phyloP scores from a whole-genome alignment of 306 rosid species.

The Vigna radiata region DNA sequence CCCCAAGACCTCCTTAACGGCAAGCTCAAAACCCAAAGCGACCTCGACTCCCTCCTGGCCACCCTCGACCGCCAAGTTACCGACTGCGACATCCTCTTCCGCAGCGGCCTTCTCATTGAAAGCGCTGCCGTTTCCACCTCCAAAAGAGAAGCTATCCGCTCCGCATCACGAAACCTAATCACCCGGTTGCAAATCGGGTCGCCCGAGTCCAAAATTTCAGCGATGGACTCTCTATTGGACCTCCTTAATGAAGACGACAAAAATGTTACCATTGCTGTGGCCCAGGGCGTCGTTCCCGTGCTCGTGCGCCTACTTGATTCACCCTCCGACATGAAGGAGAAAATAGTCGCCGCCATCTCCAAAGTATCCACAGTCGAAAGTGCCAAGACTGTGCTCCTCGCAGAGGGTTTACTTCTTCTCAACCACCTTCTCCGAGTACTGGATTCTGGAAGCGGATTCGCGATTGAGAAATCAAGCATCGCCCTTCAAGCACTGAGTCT shows the following conservation, averaged over 20 bases:
- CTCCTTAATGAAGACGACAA: constrained; percentile 77
- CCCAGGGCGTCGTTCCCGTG: constrained; percentile 89
- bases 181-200: constrained; percentile 89
- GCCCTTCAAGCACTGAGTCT: constrained; percentile 72
- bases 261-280: constrained; percentile 88
- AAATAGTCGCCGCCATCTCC: constrained; percentile 74
- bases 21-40: constrained; percentile 89
- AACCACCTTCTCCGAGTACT: constrained; percentile 77
- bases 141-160: constrained; percentile 69
- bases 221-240: constrained; percentile 66
- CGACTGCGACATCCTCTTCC: constrained; percentile 76
- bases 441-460: constrained; percentile 82
- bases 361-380: constrained; percentile 75
- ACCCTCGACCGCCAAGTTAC: constrained; percentile 64
- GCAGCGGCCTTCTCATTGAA: constrained; percentile 72
- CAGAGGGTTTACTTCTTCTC: constrained; percentile 77
- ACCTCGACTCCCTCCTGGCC: constrained; percentile 74
- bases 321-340: constrained; percentile 69
- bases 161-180: constrained; percentile 71
- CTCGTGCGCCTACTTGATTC: constrained; percentile 77
- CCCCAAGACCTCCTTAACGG: constrained; percentile 56
- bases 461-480: constrained; percentile 77
- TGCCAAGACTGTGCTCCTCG: constrained; percentile 64
- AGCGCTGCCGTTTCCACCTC: constrained; percentile 42
- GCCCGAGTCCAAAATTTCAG: constrained; percentile 59